phyloP scores from a whole-genome alignment of 1,139 yeast genomes.

The Geotrichum phurueaensis region DNA sequence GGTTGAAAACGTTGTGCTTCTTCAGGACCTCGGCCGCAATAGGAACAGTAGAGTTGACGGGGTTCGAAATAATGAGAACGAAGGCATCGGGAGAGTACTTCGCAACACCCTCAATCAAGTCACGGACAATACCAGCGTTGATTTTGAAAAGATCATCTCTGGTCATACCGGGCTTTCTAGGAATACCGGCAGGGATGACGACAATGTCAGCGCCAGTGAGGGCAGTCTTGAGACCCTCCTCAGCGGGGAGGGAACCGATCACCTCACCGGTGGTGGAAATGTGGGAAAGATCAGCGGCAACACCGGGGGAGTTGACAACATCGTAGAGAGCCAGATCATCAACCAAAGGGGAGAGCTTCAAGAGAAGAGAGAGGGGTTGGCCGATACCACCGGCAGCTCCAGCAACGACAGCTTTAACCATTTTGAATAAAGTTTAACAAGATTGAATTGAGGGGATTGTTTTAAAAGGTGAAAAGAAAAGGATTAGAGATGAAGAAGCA shows the following conservation, averaged over 20 bases:
- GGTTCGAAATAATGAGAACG: slow-evolving; percentile 80
- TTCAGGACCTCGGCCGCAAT: slow-evolving; percentile 82
- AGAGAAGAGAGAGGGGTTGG: slow-evolving; percentile 55
- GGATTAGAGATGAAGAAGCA: neutral
- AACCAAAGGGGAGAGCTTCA: slow-evolving; percentile 59
- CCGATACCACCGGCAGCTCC: slow-evolving; percentile 61
- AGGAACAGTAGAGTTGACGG: slow-evolving; percentile 93
- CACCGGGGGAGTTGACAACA: slow-evolving; percentile 87
- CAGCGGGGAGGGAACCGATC: slow-evolving; percentile 55
- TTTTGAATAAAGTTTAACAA: slow-evolving; percentile 12
- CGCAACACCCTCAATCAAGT: slow-evolving; percentile 75
- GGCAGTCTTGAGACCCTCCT: slow-evolving; percentile 58
- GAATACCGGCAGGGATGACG: slow-evolving; percentile 93
- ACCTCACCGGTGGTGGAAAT: slow-evolving; percentile 76
- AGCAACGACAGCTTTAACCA: slow-evolving; percentile 37
- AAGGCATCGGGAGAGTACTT: slow-evolving; percentile 68
- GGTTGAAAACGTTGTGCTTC: slow-evolving; percentile 68
- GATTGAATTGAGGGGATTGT: neutral
- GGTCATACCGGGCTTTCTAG: slow-evolving; percentile 98
- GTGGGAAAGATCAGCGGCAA: slow-evolving; percentile 86
- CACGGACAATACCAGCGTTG: slow-evolving; percentile 85
- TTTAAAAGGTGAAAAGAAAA: neutral
- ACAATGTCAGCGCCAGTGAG: slow-evolving; percentile 69
- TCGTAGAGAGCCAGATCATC: slow-evolving; percentile 74
- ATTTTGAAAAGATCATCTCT: slow-evolving; percentile 92